phyloP scores from a whole-genome alignment of 2,329 filamentous ascomycete species.

The Escovopsis sp. region DNA sequence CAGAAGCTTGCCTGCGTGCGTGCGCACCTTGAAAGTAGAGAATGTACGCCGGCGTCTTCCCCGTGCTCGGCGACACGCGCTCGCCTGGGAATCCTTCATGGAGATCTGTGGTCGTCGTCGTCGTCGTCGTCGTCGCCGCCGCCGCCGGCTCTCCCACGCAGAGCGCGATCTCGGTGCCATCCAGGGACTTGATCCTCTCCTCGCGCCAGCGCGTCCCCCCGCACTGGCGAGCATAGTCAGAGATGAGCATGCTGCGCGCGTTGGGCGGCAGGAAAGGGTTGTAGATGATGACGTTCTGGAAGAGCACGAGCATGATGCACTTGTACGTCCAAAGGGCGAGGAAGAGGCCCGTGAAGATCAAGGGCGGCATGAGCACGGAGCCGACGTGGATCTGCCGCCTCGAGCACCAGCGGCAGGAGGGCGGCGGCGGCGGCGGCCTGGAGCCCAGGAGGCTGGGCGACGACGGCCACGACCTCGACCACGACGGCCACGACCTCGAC shows the following conservation, averaged over 20 bases:
- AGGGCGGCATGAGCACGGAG: constrained; percentile 44
- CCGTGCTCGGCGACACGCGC: neutral
- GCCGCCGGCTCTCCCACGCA: constrained; percentile 31
- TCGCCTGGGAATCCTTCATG: constrained; percentile 1
- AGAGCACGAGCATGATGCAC: constrained; percentile 58
- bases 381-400: constrained; percentile 15
- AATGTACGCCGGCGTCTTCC: constrained; percentile 30
- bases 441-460: no score
- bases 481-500: no score
- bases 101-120: no score
- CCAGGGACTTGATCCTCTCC: constrained; percentile 40
- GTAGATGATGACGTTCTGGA: constrained; percentile 73
- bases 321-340: constrained; percentile 50
- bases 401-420: no score
- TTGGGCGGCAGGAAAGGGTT: constrained; percentile 63
- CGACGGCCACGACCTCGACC: no score
- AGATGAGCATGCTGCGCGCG: constrained; percentile 49
- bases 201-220: constrained; percentile 52
- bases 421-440: neutral
- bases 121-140: no score
- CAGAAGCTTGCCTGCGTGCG: no score
- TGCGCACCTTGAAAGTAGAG: constrained; percentile 41
- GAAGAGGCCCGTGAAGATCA: constrained; percentile 50
- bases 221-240: constrained; percentile 45
- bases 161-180: constrained; percentile 50